Conservation (phyloP, 2,329 filamentous ascomycete genomes). For the Pleurostoma richardsiae region DNA sequence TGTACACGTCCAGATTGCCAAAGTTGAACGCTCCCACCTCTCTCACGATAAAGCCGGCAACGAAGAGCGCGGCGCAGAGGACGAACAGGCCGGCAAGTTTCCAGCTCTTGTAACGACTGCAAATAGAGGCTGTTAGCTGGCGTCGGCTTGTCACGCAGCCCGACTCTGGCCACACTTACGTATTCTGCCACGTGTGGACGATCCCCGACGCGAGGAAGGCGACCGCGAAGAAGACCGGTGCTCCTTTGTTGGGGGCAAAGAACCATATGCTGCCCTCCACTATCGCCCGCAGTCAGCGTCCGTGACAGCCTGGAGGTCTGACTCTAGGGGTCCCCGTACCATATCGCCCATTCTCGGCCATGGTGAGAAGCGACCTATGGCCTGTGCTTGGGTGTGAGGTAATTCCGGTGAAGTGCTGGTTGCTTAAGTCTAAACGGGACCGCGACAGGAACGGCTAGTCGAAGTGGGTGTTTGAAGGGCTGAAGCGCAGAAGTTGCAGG, state of each 20-base stretch:
- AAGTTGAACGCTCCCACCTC: constrained; percentile 44
- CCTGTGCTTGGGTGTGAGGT: neutral
- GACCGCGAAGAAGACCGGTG: constrained; percentile 39
- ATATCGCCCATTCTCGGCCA: too few relatives aligned
- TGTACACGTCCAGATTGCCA: constrained; percentile 31
- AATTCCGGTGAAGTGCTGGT: too few relatives aligned
- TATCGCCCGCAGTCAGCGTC: constrained; percentile 7
- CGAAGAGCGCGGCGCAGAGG: constrained; percentile 39
- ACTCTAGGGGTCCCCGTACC: too few relatives aligned
- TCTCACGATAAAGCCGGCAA: constrained; percentile 42
- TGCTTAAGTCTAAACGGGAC: too few relatives aligned
- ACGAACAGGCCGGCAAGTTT: constrained; percentile 42
- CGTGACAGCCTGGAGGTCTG: too few relatives aligned
- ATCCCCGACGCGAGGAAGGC: constrained; percentile 30
- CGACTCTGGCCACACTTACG: constrained; percentile 30
- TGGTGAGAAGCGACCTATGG: neutral
- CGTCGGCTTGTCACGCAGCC: neutral
- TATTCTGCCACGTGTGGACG: constrained; percentile 35
- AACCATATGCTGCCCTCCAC: constrained; percentile 38
- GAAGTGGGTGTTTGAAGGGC: too few relatives aligned
- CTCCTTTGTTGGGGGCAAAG: constrained; percentile 41
- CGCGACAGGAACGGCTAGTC: too few relatives aligned
- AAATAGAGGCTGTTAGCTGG: neutral
- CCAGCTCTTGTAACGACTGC: constrained; percentile 42
- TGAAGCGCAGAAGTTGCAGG: too few relatives aligned